A percentile compares a stretch with the other conserved stretches of the same genome.
Evolutionary conservation across 768 basidiomycete genomes (phyloP).

Genomic region (Mrakia hoshinonis): DNA sequence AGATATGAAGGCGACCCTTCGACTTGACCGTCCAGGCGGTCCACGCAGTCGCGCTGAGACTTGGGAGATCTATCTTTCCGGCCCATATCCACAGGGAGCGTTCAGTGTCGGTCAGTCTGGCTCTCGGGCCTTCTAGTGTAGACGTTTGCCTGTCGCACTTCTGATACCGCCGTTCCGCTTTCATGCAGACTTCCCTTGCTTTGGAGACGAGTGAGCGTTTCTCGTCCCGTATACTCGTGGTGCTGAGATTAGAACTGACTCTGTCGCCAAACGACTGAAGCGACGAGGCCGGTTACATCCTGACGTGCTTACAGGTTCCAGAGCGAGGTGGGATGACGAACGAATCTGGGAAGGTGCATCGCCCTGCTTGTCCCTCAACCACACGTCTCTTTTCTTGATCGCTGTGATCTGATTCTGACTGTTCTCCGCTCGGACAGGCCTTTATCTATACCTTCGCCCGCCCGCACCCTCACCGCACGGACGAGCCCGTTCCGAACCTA

Average conservation of each 20-base stretch:
- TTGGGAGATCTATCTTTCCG: background rate
- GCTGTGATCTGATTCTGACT: background rate
- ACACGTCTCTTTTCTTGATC: background rate
- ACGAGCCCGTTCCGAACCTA: background rate
- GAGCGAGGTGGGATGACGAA: background rate
- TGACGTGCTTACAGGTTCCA: background rate
- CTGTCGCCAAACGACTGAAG: background rate
- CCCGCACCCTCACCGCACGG: background rate
- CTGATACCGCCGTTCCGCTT: background rate
- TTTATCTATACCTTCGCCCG: background rate
- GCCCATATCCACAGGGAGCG: background rate
- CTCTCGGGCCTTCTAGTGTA: background rate
- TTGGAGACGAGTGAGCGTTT: background rate
- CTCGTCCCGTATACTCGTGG: background rate
- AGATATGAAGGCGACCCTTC: background rate
- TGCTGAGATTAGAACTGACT: background rate
- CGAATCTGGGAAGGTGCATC: conserved; percentile 1
- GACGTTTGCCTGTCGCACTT: background rate
- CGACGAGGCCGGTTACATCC: background rate
- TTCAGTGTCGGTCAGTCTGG: background rate
- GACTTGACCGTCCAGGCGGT: background rate
- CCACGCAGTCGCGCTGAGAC: no score
- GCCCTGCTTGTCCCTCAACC: no score
- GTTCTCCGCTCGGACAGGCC: background rate
- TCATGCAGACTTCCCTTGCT: background rate